Evolutionary conservation across 2,329 filamentous ascomycete genomes (phyloP).

Genomic region (Xylaria sp.): DNA sequence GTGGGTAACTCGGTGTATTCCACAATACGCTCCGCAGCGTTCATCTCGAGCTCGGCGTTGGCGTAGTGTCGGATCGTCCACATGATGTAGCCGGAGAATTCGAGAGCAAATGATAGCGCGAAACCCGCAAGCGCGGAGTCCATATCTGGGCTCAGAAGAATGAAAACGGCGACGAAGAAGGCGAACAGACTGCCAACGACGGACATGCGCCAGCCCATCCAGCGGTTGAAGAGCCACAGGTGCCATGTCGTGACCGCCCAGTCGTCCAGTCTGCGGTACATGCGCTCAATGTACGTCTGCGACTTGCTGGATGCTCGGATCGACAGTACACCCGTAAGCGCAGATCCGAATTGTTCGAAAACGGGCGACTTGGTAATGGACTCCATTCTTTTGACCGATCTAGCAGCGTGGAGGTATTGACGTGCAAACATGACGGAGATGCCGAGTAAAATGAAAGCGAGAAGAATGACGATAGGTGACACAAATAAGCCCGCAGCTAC

Average conservation of each 20-base stretch:
- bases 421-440: conserved; percentile 68
- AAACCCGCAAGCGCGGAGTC: conserved; percentile 80
- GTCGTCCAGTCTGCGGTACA: conserved; percentile 76
- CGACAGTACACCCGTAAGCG: conserved; percentile 77
- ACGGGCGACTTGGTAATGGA: conserved; percentile 81
- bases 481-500: conserved; percentile 75
- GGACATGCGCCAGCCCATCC: conserved; percentile 79
- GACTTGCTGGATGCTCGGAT: conserved; percentile 80
- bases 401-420: conserved; percentile 74
- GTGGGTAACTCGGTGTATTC: conserved; percentile 78
- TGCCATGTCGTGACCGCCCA: conserved; percentile 75
- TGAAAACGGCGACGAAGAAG: conserved; percentile 70
- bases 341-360: conserved; percentile 81
- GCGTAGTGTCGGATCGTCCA: conserved; percentile 58
- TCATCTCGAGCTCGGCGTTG: conserved; percentile 81
- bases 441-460: conserved; percentile 68
- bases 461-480: conserved; percentile 72
- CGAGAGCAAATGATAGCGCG: conserved; percentile 77
- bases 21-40: conserved; percentile 78
- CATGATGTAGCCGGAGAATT: conserved; percentile 72
- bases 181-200: conserved; percentile 76
- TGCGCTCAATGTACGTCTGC: conserved; percentile 72
- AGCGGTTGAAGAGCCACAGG: conserved; percentile 78
- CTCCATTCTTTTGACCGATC: conserved; percentile 81
- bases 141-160: conserved; percentile 70